Conservation (phyloP, 78 protist species). For the Anaeramoeba ignava region DNA sequence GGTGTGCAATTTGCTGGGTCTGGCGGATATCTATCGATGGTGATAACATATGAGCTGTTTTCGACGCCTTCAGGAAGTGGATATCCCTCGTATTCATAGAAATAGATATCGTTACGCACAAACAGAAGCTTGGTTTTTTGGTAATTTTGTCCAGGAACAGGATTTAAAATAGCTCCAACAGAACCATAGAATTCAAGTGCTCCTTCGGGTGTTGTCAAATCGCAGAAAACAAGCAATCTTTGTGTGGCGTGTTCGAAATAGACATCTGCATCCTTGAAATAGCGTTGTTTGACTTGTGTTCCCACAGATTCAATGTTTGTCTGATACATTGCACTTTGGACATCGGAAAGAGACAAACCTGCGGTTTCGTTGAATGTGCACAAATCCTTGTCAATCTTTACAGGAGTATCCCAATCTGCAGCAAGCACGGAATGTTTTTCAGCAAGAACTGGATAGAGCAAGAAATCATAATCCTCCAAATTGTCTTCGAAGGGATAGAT, state of each 20-base stretch:
- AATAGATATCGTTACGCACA: background rate
- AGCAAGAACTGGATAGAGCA: background rate
- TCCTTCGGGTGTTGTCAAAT: background rate
- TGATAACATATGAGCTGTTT: background rate
- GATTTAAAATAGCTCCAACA: background rate
- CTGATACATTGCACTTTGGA: background rate
- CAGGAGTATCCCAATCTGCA: slow-evolving; percentile 5
- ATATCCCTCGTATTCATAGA: background rate
- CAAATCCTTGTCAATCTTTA: background rate
- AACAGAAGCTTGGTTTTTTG: background rate
- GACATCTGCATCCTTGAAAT: background rate
- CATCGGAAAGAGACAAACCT: background rate
- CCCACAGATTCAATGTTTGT: background rate
- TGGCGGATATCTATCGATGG: background rate
- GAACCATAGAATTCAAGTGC: background rate
- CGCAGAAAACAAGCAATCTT: background rate
- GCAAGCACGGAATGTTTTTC: background rate
- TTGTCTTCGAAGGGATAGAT: background rate
- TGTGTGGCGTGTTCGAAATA: background rate
- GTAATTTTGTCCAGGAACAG: background rate
- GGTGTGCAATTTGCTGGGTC: background rate
- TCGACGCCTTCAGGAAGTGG: background rate
- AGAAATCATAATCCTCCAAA: background rate
- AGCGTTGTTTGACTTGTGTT: background rate
- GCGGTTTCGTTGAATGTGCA: background rate